Evolutionary conservation across 371 early-diverging fungal genomes (phyloP), one percentile per base, ranked within the genome.

Genomic region (Aphelidium insulamus): DNA sequence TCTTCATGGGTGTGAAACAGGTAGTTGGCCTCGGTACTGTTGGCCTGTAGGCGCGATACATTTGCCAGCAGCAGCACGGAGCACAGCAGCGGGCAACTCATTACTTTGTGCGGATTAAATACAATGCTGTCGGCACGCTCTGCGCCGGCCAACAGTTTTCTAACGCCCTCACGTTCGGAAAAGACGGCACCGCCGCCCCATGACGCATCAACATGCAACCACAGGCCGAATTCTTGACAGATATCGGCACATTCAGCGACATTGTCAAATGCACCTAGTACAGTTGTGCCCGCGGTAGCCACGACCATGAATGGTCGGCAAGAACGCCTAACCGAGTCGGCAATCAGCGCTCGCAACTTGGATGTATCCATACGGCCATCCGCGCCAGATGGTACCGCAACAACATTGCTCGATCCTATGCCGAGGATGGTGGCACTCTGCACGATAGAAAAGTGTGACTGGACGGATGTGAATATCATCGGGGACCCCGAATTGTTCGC

Each of bases 201-300:
- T 18, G 74, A 72, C 3, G 69, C 86, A 42, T 85, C 86, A 3
- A 79, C 61, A 36, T 85, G 84, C 21, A 79, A 46, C 84, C 86
- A 85, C 38, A 77, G 60, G 19, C 58, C 55, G 43, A 63, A 67
- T 24, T 59, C 59, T 38, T 55, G 57, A 5, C 75, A 65, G 22
- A 78, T 51, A 9, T 26, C 43, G 0, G 62, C 61, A 25, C 77
- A 69, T 3, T 45, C 55, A 1, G 46, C 46, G 18, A 82, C 55
- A 3, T 77, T 75, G 40, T 85, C 86, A 51, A 77, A 83, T 0
- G 81, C 66, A 5, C 81, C 78, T 44, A 83, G 46, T 1, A 85
- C 84, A 3, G 84, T 85, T 0, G 86, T 83, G 17, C 84, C 86
- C 12, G 80, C 72, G 1, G 84, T 85, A 5, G 71, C 71, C 45